These are phyloP conservation scores for Pinus albicaulis DNA, from an alignment of 75 land plant species.

Conservation along the genomic window DNA sequence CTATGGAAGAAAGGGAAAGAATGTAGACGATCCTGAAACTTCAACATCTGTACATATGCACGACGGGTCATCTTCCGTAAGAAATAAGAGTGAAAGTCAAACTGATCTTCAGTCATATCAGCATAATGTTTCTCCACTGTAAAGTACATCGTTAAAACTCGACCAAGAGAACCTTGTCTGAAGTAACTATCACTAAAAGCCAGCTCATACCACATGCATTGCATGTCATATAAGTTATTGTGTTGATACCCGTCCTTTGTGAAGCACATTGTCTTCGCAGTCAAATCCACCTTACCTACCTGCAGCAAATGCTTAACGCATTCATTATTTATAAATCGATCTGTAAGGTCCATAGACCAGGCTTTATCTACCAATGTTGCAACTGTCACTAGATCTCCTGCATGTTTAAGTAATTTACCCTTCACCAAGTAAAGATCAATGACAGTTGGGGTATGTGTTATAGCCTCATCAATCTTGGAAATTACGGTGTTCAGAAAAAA, in stretches of 20 bases:
- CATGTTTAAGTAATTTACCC: conserved; percentile 93
- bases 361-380: conserved; percentile 95
- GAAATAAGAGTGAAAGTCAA: too few relatives aligned
- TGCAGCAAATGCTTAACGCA: too few relatives aligned
- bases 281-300: conserved; percentile 49
- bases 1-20: conserved; percentile 80
- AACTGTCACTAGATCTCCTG: conserved; percentile 82
- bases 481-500: too few relatives aligned
- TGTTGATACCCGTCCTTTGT: conserved; percentile 99
- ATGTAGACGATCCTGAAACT: conserved; percentile 91
- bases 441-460: conserved; percentile 92
- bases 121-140: too few relatives aligned
- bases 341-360: conserved; percentile 97
- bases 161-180: too few relatives aligned
- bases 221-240: conserved; percentile 99
- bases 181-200: too few relatives aligned
- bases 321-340: conserved; percentile 79
- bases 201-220: conserved; percentile 99
- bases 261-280: conserved; percentile 94
- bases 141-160: too few relatives aligned
- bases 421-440: conserved; percentile 92
- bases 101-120: too few relatives aligned
- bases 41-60: conserved; percentile 15
- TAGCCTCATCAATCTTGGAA: conserved; percentile 85
- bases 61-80: too few relatives aligned